Percentiles rank a stretch among this genome's conserved stretches.
phyloP scores from a whole-genome alignment of 2,329 filamentous ascomycete species.

The Emericellopsis atlantica region DNA sequence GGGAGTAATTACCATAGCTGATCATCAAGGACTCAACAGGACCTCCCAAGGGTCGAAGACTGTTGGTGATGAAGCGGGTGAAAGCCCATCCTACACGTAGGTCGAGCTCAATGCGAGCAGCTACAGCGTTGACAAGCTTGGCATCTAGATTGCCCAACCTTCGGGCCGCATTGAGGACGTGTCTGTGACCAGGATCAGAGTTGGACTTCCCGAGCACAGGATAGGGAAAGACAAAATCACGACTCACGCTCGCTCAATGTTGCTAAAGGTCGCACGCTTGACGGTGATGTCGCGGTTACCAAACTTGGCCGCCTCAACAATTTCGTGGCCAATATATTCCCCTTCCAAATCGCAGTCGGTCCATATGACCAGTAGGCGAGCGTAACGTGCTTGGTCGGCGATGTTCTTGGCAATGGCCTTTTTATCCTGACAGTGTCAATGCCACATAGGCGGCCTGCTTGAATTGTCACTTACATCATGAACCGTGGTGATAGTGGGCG shows the following conservation, averaged over 20 bases:
- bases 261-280: conserved; percentile 85
- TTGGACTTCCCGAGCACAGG: too few relatives aligned
- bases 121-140: conserved; percentile 74
- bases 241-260: conserved; percentile 76
- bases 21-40: conserved; percentile 53
- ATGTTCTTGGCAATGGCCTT: conserved; percentile 77
- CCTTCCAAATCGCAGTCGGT: conserved; percentile 97
- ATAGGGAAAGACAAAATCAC: not conserved
- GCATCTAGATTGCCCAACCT: conserved; percentile 71
- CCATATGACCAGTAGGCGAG: conserved; percentile 84
- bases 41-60: conserved; percentile 59
- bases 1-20: conserved; percentile 58
- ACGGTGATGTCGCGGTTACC: conserved; percentile 65
- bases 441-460: not conserved
- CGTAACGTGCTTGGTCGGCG: conserved; percentile 58
- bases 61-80: conserved; percentile 74
- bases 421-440: conserved; percentile 46
- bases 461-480: conserved; percentile 36
- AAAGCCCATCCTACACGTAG: conserved; percentile 86
- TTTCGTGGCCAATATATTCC: conserved; percentile 89
- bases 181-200: conserved; percentile 33
- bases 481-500: conserved; percentile 58
- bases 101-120: conserved; percentile 83
- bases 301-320: conserved; percentile 65
- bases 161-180: conserved; percentile 74